phyloP scores from a whole-genome alignment of 495 filamentous ascomycete species.

The Bryoglossum gracile region DNA sequence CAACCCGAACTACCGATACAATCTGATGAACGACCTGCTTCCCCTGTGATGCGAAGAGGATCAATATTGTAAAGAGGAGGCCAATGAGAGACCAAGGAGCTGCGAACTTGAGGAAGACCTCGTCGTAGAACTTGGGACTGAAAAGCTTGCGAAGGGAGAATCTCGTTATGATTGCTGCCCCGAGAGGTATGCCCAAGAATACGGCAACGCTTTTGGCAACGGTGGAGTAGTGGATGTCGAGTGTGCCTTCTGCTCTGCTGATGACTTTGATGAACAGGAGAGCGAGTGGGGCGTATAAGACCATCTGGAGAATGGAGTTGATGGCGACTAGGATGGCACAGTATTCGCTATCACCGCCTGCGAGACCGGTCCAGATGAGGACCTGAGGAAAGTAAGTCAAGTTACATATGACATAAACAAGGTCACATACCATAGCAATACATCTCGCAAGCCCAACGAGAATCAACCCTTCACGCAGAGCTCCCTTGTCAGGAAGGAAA shows the following conservation, averaged over 20 bases:
- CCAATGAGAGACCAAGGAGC: conserved; percentile 76
- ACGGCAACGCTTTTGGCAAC: conserved; percentile 76
- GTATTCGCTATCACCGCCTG: conserved; percentile 74
- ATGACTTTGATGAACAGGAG: conserved; percentile 73
- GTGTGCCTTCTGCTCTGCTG: conserved; percentile 30
- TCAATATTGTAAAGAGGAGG: conserved; percentile 76
- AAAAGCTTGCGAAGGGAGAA: conserved; percentile 48
- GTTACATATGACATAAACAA: background rate
- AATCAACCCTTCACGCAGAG: conserved; percentile 64
- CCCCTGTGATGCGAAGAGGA: conserved; percentile 80
- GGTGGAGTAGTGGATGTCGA: conserved; percentile 42
- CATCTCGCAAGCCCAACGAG: conserved; percentile 73
- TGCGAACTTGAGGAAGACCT: conserved; percentile 58
- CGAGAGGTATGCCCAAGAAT: conserved; percentile 81
- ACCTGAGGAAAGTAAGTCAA: conserved; percentile 39
- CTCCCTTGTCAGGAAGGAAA: conserved; percentile 65
- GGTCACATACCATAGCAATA: conserved; percentile 64
- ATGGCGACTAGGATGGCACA: conserved; percentile 87
- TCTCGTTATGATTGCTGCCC: conserved; percentile 69
- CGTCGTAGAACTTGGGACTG: conserved; percentile 55
- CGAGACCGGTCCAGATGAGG: conserved; percentile 71
- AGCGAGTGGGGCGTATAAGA: conserved; percentile 74
- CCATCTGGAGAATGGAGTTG: conserved; percentile 82
- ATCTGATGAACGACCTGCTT: conserved; percentile 75
- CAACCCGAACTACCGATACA: conserved; percentile 71